Conservation (phyloP, 202 grass and related monocot species). For the Elaeis oleifera region DNA sequence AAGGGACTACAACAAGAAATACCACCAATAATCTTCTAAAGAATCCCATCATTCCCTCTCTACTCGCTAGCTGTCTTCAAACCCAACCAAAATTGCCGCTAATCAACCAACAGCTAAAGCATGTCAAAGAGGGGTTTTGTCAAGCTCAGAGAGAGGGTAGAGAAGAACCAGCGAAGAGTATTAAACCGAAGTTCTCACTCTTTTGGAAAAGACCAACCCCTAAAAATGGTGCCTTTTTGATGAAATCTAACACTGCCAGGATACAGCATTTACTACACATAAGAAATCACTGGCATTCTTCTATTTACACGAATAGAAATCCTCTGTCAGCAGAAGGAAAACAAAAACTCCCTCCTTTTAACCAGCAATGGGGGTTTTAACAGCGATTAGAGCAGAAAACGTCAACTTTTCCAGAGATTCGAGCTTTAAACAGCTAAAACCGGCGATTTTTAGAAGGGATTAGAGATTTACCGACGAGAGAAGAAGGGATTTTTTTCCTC, state of each 20-base stretch:
- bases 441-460: conserved; percentile 13
- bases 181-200: conserved; percentile 10
- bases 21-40: conserved; percentile 35
- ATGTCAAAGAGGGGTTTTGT: not conserved
- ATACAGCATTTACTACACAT: conserved; percentile 7
- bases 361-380: conserved; percentile 4
- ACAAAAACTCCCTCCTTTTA: conserved; percentile 6
- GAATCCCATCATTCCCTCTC: conserved; percentile 40
- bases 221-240: not conserved
- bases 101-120: not conserved
- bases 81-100: not conserved
- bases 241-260: conserved; percentile 10
- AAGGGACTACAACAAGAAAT: conserved; percentile 38
- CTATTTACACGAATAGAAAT: not conserved
- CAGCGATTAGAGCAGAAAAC: conserved; percentile 20
- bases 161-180: conserved; percentile 5
- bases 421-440: conserved; percentile 18
- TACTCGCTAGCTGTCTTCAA: not conserved
- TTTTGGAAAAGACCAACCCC: not conserved
- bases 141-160: not conserved
- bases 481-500: not conserved
- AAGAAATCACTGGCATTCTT: not conserved
- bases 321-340: not conserved
- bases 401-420: conserved; percentile 21
- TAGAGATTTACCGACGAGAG: conserved; percentile 27